phyloP scores from a whole-genome alignment of 192 early-diverging fungal species.

The Irineochytrium annulatum region DNA sequence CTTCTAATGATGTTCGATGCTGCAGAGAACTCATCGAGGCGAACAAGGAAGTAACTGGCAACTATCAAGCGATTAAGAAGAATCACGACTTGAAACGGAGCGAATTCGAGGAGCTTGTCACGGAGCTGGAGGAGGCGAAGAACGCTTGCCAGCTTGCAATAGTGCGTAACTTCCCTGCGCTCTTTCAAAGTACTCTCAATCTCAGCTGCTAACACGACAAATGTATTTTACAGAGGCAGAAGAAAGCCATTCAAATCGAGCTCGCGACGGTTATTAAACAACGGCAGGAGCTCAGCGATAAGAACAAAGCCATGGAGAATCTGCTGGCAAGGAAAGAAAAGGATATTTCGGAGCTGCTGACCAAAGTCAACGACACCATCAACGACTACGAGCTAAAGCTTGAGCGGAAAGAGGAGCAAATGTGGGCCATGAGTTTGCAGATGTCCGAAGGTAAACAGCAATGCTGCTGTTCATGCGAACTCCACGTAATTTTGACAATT shows the following conservation, averaged over 20 bases:
- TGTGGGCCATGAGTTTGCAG: constrained; percentile 56
- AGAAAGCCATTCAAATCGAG: constrained; percentile 43
- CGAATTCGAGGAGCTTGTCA: constrained; percentile 46
- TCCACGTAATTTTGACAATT: constrained; percentile 1
- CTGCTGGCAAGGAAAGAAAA: constrained; percentile 44
- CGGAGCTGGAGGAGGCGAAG: constrained; percentile 56
- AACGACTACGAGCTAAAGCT: constrained; percentile 52
- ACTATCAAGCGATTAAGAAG: constrained; percentile 54
- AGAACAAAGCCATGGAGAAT: constrained; percentile 41
- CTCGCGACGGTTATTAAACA: constrained; percentile 35
- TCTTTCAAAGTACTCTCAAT: background rate
- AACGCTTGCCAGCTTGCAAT: constrained; percentile 51
- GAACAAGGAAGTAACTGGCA: constrained; percentile 47
- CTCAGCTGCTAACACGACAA: constrained; percentile 1
- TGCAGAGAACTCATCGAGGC: constrained; percentile 52
- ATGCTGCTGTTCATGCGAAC: background rate
- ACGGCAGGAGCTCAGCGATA: constrained; percentile 44
- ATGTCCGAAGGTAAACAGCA: constrained; percentile 40
- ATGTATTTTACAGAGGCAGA: constrained; percentile 39
- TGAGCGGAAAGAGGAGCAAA: constrained; percentile 55
- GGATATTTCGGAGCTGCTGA: constrained; percentile 51
- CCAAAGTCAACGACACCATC: constrained; percentile 54
- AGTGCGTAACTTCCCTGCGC: constrained; percentile 10
- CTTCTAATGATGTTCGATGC: background rate
- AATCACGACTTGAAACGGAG: constrained; percentile 50